phyloP scores from a whole-genome alignment of 768 basidiomycete species.

The Mycena leptocephala region DNA sequence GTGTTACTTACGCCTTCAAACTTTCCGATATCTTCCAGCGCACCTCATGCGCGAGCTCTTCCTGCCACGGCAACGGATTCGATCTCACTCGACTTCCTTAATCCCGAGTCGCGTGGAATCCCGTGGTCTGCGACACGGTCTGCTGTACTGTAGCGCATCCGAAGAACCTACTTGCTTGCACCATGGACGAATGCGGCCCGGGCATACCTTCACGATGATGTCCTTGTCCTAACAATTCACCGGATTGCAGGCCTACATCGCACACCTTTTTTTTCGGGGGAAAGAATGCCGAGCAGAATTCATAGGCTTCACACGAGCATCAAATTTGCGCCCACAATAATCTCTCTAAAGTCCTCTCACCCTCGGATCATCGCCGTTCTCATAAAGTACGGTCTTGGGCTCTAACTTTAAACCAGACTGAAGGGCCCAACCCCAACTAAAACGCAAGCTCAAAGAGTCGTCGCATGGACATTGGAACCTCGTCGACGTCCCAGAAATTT shows the following conservation, averaged over 20 bases:
- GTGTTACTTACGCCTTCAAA: background rate
- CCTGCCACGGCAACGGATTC: background rate
- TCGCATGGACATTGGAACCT: too few relatives aligned
- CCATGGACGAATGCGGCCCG: background rate
- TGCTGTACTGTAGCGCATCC: too few relatives aligned
- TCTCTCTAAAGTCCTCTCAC: background rate
- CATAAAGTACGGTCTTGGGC: too few relatives aligned
- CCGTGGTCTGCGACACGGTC: too few relatives aligned
- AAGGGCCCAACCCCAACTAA: too few relatives aligned
- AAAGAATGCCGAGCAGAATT: background rate
- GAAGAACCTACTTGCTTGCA: too few relatives aligned
- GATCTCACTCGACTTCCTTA: too few relatives aligned
- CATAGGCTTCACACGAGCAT: background rate
- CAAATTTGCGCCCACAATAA: background rate
- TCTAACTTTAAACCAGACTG: too few relatives aligned
- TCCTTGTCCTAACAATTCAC: background rate
- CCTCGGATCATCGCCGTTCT: too few relatives aligned
- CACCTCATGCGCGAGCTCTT: background rate
- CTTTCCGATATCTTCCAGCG: background rate
- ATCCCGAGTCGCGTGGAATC: too few relatives aligned
- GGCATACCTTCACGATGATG: background rate
- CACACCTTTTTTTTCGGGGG: background rate
- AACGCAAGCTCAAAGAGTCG: too few relatives aligned
- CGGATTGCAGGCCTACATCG: background rate
- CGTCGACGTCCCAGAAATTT: too few relatives aligned